Evolutionary conservation across 2,329 filamentous ascomycete genomes (phyloP), one percentile per base, ranked within the genome.

Genomic region (Juglanconis oblonga): DNA sequence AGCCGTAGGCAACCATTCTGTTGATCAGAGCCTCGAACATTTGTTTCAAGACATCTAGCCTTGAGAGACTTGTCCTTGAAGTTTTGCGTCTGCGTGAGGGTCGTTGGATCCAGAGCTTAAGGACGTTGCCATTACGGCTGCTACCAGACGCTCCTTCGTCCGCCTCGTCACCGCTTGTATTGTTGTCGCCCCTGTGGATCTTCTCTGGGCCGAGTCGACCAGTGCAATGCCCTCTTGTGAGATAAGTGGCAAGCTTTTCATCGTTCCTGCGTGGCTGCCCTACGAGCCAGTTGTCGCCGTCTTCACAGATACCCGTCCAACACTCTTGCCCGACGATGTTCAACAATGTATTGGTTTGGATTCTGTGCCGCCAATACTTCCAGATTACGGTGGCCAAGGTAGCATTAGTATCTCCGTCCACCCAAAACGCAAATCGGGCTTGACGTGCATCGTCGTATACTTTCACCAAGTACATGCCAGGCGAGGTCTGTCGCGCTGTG

Each of bases 11-110:
- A 47, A 57, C 17, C 55, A 57, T 57, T 3, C 55, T 47, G 40
- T 57, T 57, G 38, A 57, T 38, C 14, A 57, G 38, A 29, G 55
- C 55, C 38, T 57, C 48, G 10, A 57, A 52, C 55, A 57, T 52
- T 31, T 57, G 55, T 38, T 57, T 57, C 38, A 57, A 32, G 29
- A 57, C 55, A 7, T 38, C 55, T 5, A 57, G 55, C 1, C 55
- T 47, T 4, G 55, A 51, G 38, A 57, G 40, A 24, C 24, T 24
- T 24, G 24, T 24, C 24, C 24, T 1, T 24, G 24, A 24, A 24
- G 24, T 24, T 24, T 24, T 24, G 24, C 24, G 24, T 24, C 24
- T 24, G 24, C 24, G 24, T 24, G 24, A 24, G 24, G 24, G 24
- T 24, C 24, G 24, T 24, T 24, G 24, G 24, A 24, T 24, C 24